Evolutionary conservation across 73 alveolate species (phyloP).

Genomic region (Durusdinium trenchii): DNA sequence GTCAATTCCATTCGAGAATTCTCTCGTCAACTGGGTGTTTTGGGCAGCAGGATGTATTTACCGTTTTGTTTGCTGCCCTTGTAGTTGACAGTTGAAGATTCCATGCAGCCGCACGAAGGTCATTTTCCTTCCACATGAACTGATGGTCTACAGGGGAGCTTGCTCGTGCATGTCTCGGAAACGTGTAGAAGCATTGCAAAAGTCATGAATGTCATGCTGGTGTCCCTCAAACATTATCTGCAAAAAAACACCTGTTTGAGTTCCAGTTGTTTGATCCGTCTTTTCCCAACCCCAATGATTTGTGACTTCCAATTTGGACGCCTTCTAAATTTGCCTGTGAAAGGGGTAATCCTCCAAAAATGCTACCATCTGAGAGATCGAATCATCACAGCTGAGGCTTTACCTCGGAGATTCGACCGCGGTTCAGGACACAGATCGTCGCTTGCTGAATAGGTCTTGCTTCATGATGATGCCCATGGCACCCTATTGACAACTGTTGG

Average conservation of each 20-base stretch:
- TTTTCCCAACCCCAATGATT: too few species aligned
- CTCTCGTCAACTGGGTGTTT: too few species aligned
- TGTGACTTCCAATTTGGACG: too few species aligned
- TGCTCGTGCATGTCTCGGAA: constrained; percentile 32
- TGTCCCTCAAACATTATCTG: too few species aligned
- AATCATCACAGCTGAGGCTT: neutral
- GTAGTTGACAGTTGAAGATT: too few species aligned
- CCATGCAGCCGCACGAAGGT: neutral
- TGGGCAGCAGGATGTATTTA: too few species aligned
- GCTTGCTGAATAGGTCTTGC: neutral
- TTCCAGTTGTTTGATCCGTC: too few species aligned
- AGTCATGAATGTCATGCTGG: neutral
- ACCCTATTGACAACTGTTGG: neutral
- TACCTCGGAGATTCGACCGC: constrained; percentile 78
- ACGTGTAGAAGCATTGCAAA: neutral
- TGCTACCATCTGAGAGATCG: neutral
- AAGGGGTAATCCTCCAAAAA: too few species aligned
- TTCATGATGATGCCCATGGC: neutral
- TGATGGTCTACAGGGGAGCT: constrained; percentile 72
- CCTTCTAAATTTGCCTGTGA: too few species aligned
- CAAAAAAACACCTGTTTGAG: too few species aligned
- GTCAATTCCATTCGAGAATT: too few species aligned
- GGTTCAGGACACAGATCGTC: neutral
- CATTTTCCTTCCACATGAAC: constrained; percentile 56
- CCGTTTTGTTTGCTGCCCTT: too few species aligned